Evolutionary conservation across 768 basidiomycete species (phyloP).

Genomic region (Rhizopogon vinicolor): DNA sequence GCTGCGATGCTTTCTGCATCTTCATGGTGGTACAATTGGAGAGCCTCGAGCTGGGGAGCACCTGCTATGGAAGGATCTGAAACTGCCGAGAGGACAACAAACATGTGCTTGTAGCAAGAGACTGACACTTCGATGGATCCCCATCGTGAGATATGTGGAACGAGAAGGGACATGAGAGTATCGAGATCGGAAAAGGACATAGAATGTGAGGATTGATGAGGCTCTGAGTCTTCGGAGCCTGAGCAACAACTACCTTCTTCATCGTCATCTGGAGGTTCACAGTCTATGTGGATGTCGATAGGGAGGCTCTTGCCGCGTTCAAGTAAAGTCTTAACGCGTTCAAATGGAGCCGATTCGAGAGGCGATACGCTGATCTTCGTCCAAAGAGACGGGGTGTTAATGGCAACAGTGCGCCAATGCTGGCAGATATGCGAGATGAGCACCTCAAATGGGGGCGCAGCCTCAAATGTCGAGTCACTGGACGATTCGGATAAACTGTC

Average conservation of each 20-base stretch:
- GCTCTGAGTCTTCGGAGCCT: constrained; percentile 22
- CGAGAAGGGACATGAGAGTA: constrained; percentile 31
- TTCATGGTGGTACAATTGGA: constrained; percentile 56
- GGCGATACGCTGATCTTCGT: constrained; percentile 29
- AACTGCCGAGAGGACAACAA: constrained; percentile 37
- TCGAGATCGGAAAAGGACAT: constrained; percentile 16
- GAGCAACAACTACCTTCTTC: constrained; percentile 16
- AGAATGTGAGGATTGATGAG: constrained; percentile 15
- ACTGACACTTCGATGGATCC: constrained; percentile 43
- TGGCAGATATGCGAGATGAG: constrained; percentile 59
- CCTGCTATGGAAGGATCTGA: constrained; percentile 31
- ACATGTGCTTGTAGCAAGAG: constrained; percentile 43
- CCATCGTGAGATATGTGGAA: constrained; percentile 55
- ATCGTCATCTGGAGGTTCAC: constrained; percentile 26
- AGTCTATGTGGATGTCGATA: constrained; percentile 49
- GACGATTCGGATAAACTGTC: not conserved
- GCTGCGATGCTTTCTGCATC: constrained; percentile 31
- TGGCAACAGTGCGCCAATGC: constrained; percentile 51
- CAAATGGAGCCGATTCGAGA: constrained; percentile 35
- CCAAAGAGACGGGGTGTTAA: constrained; percentile 57
- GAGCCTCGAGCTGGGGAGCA: constrained; percentile 50
- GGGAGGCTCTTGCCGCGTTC: constrained; percentile 51
- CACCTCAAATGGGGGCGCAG: constrained; percentile 38
- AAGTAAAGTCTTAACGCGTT: constrained; percentile 40
- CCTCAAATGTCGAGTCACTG: not conserved